Evolutionary conservation across 75 land plant genomes (phyloP).

Genomic region (Isoetes taiwanensis): DNA sequence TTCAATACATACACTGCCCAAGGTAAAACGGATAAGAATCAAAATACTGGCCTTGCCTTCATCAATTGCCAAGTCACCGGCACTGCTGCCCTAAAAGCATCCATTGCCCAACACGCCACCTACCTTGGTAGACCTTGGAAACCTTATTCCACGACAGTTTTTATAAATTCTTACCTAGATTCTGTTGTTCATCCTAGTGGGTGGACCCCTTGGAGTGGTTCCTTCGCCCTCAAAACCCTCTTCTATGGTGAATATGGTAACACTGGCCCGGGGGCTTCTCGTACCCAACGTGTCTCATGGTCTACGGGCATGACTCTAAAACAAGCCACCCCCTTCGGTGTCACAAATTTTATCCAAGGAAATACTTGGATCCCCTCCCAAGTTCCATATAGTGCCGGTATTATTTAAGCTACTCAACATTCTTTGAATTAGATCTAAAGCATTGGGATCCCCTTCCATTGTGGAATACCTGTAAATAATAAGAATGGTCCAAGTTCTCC

Average conservation of each 20-base stretch:
- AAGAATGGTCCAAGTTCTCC: too few species aligned
- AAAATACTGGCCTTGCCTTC: not conserved
- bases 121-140: constrained; percentile 8
- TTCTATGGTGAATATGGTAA: constrained; percentile 5
- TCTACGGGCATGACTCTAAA: not conserved
- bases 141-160: not conserved
- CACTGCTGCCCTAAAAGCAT: not conserved
- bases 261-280: not conserved
- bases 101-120: not conserved
- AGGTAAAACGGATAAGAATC: not conserved
- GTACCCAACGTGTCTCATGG: not conserved
- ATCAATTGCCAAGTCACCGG: not conserved
- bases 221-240: not conserved
- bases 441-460: too few species aligned
- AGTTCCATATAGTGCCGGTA: too few species aligned
- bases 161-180: not conserved
- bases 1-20: not conserved
- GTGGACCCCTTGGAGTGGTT: not conserved
- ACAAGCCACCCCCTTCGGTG: not conserved
- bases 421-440: too few species aligned
- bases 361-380: constrained; percentile 1
- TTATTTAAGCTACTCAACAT: too few species aligned
- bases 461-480: too few species aligned
- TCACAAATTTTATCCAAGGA: not conserved
- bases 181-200: not conserved